phyloP scores from a whole-genome alignment of 768 basidiomycete species.

The Lactarius indigo region DNA sequence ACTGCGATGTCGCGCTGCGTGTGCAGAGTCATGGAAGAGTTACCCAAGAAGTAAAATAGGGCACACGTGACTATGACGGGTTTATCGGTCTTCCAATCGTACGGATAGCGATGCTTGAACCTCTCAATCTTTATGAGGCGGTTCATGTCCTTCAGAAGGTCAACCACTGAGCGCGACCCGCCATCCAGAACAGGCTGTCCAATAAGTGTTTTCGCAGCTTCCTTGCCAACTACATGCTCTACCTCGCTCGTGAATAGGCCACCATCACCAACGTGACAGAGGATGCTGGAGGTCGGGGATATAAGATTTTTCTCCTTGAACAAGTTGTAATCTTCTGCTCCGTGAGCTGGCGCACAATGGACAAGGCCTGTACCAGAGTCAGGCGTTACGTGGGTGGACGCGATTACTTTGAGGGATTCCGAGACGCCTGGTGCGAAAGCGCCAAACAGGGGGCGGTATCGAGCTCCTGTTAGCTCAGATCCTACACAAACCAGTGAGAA shows the following conservation, averaged over 20 bases:
- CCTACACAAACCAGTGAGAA: slow-evolving; percentile 30
- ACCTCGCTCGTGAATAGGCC: slow-evolving; percentile 69
- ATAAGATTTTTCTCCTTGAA: slow-evolving; percentile 59
- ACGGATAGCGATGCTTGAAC: slow-evolving; percentile 87
- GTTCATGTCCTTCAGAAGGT: slow-evolving; percentile 52
- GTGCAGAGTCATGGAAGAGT: not conserved
- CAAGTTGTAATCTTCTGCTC: slow-evolving; percentile 83
- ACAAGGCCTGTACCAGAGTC: slow-evolving; percentile 94
- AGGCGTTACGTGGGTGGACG: slow-evolving; percentile 74
- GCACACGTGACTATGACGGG: slow-evolving; percentile 87
- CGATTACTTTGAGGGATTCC: slow-evolving; percentile 44
- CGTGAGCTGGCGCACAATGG: slow-evolving; percentile 94
- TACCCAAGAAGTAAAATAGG: not conserved
- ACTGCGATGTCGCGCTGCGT: slow-evolving; percentile 85
- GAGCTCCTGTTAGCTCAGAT: slow-evolving; percentile 53
- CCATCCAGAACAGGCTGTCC: slow-evolving; percentile 72
- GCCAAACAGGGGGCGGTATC: slow-evolving; percentile 63
- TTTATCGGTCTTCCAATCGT: slow-evolving; percentile 94
- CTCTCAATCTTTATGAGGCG: slow-evolving; percentile 63
- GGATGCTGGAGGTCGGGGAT: slow-evolving; percentile 40
- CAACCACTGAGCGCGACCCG: slow-evolving; percentile 65
- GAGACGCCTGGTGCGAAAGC: slow-evolving; percentile 22
- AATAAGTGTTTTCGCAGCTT: slow-evolving; percentile 43
- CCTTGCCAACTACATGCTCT: slow-evolving; percentile 52
- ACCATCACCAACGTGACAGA: slow-evolving; percentile 79